Conservation (phyloP, 2,329 filamentous ascomycete genomes). For the Orbilia brochopaga region DNA sequence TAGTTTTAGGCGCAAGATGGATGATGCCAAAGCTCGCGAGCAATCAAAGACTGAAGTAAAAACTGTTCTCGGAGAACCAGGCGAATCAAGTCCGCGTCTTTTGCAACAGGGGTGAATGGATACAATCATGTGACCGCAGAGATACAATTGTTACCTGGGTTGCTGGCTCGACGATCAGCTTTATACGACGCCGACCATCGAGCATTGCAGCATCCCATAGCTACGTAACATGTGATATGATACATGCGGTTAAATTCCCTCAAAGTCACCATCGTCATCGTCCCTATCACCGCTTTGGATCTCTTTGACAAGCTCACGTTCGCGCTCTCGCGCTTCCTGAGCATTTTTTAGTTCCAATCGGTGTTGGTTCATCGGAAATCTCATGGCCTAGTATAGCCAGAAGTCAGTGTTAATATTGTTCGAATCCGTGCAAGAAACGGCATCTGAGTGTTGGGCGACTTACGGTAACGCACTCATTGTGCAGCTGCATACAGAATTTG, state of each 20-base stretch:
- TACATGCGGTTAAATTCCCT: constrained; percentile 74
- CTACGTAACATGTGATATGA: no score
- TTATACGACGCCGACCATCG: background rate
- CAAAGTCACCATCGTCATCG: constrained; percentile 96
- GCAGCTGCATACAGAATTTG: constrained; percentile 83
- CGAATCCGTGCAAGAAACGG: background rate
- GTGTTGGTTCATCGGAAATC: constrained; percentile 99
- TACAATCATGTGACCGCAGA: background rate
- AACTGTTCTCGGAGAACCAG: constrained; percentile 1
- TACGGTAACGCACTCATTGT: constrained; percentile 98
- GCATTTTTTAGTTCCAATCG: constrained; percentile 96
- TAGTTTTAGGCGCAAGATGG: constrained; percentile 38
- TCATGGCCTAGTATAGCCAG: constrained; percentile 75
- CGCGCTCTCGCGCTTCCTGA: constrained; percentile 94
- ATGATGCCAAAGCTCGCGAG: constrained; percentile 27
- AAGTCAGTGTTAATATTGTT: constrained; percentile 54
- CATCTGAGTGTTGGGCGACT: constrained; percentile 53
- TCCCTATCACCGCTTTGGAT: constrained; percentile 97
- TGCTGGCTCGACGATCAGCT: background rate
- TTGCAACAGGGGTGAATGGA: background rate
- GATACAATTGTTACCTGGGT: background rate
- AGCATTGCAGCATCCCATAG: background rate
- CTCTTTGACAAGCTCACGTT: constrained; percentile 97
- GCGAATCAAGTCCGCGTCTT: background rate
- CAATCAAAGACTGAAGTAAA: constrained; percentile 24